Conservation (phyloP, 208 protist genomes). For the Acanthamoeba lenticulata region DNA sequence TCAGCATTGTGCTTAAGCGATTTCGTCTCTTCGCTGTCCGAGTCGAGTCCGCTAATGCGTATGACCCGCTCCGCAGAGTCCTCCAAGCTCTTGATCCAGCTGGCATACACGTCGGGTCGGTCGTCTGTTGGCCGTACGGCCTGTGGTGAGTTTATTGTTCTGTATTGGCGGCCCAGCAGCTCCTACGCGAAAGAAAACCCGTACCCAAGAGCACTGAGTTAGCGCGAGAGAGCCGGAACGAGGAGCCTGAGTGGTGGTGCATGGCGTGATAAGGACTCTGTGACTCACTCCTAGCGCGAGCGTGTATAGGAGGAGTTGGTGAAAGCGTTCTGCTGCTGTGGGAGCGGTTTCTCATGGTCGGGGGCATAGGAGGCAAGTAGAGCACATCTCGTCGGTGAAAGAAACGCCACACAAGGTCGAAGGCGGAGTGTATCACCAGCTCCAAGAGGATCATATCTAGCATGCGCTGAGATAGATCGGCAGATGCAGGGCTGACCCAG, state of each 20-base stretch:
- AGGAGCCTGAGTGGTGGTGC: not conserved
- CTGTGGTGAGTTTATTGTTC: too few species aligned
- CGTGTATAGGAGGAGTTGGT: too few species aligned
- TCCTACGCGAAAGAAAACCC: too few species aligned
- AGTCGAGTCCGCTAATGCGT: not conserved
- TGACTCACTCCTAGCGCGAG: not conserved
- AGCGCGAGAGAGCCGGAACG: not conserved
- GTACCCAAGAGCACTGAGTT: not conserved
- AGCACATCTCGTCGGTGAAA: not conserved
- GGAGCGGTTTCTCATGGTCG: not conserved
- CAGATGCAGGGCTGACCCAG: not conserved
- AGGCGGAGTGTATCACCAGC: not conserved
- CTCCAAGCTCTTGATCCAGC: not conserved
- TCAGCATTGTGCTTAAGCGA: not conserved
- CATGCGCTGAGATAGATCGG: not conserved
- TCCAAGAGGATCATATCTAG: not conserved
- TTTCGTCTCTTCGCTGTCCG: not conserved
- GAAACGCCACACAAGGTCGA: conserved; percentile 15
- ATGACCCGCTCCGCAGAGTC: not conserved
- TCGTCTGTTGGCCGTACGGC: too few species aligned
- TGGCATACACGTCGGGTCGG: not conserved
- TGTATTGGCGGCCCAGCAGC: too few species aligned
- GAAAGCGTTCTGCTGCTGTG: not conserved
- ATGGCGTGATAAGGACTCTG: not conserved
- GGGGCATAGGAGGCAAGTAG: not conserved